A percentile compares a stretch with the other conserved stretches of the same genome.
phyloP scores from a whole-genome alignment of 257 asterid species.

The Phtheirospermum japonicum region DNA sequence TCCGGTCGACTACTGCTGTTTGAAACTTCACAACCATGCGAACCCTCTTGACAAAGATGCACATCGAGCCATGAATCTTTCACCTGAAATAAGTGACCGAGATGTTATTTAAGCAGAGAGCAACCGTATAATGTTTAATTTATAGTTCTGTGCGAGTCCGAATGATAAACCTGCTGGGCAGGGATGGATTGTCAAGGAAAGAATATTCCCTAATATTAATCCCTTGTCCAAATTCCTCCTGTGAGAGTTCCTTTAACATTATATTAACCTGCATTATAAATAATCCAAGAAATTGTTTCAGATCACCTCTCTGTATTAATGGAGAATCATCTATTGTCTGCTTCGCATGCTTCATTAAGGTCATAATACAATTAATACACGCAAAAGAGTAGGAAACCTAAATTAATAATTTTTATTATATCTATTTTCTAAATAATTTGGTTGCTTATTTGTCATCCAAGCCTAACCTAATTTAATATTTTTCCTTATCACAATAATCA shows the following conservation, averaged over 20 bases:
- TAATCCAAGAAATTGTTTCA: slow-evolving; percentile 21
- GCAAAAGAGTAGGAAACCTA: too few relatives aligned
- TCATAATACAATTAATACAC: too few relatives aligned
- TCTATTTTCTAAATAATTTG: too few relatives aligned
- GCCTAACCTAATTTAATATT: too few relatives aligned
- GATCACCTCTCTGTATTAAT: too few relatives aligned
- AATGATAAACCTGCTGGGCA: slow-evolving; percentile 67
- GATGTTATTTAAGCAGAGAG: slow-evolving; percentile 21
- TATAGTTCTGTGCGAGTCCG: slow-evolving; percentile 10
- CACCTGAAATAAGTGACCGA: slow-evolving; percentile 52
- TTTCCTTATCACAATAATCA: too few relatives aligned
- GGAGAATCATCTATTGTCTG: background rate
- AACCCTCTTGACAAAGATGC: slow-evolving; percentile 83
- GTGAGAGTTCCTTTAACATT: slow-evolving; percentile 69
- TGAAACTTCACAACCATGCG: slow-evolving; percentile 67
- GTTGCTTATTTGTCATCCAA: too few relatives aligned
- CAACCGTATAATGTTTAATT: background rate
- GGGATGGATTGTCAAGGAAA: slow-evolving; percentile 69
- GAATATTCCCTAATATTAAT: slow-evolving; percentile 83
- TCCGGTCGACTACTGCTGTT: slow-evolving; percentile 55
- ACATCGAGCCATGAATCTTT: slow-evolving; percentile 93
- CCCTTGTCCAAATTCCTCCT: slow-evolving; percentile 76
- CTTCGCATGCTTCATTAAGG: too few relatives aligned
- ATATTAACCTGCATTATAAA: slow-evolving; percentile 60
- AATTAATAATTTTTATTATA: too few relatives aligned